These are phyloP conservation scores for Xylaria curta DNA, from an alignment of 495 filamentous ascomycete species.

Conservation along the genomic window DNA sequence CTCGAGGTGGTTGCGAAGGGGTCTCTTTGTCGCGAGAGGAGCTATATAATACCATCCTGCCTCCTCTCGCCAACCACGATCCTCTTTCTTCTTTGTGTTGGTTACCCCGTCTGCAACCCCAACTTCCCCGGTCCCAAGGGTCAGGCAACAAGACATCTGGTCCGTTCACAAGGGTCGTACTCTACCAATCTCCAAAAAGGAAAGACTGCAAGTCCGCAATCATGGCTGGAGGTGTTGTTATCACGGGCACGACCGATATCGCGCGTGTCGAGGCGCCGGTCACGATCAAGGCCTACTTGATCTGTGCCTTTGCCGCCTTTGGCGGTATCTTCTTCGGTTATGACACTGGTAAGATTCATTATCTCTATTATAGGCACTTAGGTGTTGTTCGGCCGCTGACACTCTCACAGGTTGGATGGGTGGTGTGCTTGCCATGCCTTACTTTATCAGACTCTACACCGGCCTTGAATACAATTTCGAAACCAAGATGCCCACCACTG, in stretches of 20 bases:
- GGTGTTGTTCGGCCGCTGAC: conserved; percentile 56
- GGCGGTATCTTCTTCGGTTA: conserved; percentile 67
- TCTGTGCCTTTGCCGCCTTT: conserved; percentile 66
- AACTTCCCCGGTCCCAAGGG: conserved; percentile 18
- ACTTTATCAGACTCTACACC: conserved; percentile 57
- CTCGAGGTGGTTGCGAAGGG: neutral
- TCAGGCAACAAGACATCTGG: conserved; percentile 22
- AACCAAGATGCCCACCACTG: conserved; percentile 50
- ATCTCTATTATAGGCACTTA: conserved; percentile 16
- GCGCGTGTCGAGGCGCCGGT: conserved; percentile 62
- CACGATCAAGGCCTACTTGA: conserved; percentile 65
- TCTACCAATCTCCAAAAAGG: conserved; percentile 21
- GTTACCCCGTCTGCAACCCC: conserved; percentile 16
- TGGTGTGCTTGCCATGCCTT: conserved; percentile 57
- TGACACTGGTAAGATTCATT: conserved; percentile 56
- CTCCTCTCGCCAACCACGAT: conserved; percentile 12
- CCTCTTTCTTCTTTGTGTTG: conserved; percentile 7
- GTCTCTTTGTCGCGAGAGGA: conserved; percentile 19
- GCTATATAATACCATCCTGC: conserved; percentile 28
- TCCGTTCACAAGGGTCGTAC: conserved; percentile 17
- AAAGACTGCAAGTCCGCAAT: conserved; percentile 24
- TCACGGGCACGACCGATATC: conserved; percentile 47
- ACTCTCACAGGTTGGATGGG: conserved; percentile 63
- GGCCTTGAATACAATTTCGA: conserved; percentile 54
- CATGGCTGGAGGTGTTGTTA: conserved; percentile 48